Evolutionary conservation across 257 asterid genomes (phyloP), one percentile per base, ranked within the genome.

Genomic region (Nicotiana knightiana): DNA sequence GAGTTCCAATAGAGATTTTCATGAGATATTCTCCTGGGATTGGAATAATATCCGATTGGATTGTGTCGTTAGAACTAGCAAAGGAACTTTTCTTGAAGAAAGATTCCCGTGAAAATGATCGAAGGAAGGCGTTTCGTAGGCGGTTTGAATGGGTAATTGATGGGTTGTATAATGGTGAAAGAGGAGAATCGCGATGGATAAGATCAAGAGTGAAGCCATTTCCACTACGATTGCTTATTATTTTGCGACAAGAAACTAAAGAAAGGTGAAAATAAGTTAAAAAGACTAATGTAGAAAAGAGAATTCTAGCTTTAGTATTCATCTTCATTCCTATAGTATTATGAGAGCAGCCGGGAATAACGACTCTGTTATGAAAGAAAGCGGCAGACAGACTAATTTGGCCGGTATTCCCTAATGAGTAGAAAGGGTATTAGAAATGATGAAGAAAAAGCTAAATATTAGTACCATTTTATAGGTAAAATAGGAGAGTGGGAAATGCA

Each of bases 201-300:
- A 93, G 73, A 67, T 89, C 88, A 9, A 85, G 32, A 3, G 95
- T 89, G 84, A 92, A 82, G 63, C 94, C 93, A 37, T 78, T 85
- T 73, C 2, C 8, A 73, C 0, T 2, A 5, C 2, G 24, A 48
- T 0, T 32, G 3, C 8, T 73, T 73, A 48, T 48, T 73, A 2
- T 73, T 13, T 48, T 48, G 10, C 18, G 18, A 48, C 84, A 76
- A 78, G 51, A 79, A 30, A 61, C 55, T 1, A 68, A 9, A 33
- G 66, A 76, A 70, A 85, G 70, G 10, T 76, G 48, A 37, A 32
- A 53, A 1, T 79, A 67, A 9, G 61, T 39, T 4, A 59, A 86
- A 59, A 68, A 26, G 1, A 17, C 7, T 2, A 12, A 26, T 61
- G 66, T 77, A 58, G 37, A 16, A 1, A 79, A 57, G 26, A 73